Evolutionary conservation across 2,329 filamentous ascomycete species (phyloP).

Genomic region (Daldinia sp.): DNA sequence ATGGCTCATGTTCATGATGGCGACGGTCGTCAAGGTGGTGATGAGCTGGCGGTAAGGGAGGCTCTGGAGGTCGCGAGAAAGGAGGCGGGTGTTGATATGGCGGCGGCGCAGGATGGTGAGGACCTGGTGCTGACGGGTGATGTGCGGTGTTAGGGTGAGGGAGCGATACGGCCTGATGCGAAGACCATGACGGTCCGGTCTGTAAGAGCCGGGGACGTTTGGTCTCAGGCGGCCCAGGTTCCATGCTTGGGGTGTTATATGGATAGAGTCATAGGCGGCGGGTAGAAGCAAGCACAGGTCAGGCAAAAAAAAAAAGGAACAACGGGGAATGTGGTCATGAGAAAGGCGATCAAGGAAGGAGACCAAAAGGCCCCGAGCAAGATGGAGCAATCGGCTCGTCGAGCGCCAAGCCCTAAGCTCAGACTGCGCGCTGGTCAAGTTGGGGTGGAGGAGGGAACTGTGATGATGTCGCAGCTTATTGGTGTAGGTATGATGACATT

Average conservation of each 20-base stretch:
- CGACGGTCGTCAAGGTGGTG: conserved; percentile 66
- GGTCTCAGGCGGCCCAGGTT: conserved; percentile 68
- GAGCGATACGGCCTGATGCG: conserved; percentile 61
- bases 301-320: conserved; percentile 49
- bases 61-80: conserved; percentile 56
- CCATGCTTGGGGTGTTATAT: conserved; percentile 67
- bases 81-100: conserved; percentile 54
- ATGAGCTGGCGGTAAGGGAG: conserved; percentile 56
- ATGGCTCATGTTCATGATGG: conserved; percentile 68
- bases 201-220: conserved; percentile 69
- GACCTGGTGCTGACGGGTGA: conserved; percentile 49
- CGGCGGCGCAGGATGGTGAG: conserved; percentile 56
- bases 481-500: conserved; percentile 44
- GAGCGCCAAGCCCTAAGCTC: conserved; percentile 47
- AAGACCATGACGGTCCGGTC: conserved; percentile 61
- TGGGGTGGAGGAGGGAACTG: conserved; percentile 42
- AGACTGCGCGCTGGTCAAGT: conserved; percentile 46
- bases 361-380: conserved; percentile 44
- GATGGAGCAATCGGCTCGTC: conserved; percentile 47
- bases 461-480: conserved; percentile 43
- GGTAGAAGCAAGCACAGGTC: conserved; percentile 52
- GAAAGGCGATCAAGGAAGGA: conserved; percentile 52
- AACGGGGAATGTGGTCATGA: conserved; percentile 54
- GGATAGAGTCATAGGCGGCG: conserved; percentile 51
- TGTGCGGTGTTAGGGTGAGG: conserved; percentile 59